Base-by-base conservation (phyloP, 1,284 basidiomycete species). In the Kalmanozyma brasiliensis region DNA sequence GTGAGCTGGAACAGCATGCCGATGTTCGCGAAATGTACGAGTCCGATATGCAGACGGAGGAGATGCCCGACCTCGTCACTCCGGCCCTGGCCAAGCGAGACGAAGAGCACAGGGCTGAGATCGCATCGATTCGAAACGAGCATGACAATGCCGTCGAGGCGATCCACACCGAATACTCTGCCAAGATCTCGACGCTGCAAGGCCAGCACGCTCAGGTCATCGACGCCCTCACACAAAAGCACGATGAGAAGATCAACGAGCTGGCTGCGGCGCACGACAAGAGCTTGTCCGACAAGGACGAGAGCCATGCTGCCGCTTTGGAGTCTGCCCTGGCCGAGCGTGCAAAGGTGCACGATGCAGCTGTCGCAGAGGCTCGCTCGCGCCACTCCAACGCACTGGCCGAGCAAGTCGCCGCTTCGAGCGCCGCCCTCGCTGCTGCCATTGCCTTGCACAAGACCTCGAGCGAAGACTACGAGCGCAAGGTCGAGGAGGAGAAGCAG, bases 351-450 rank as follows among this genome's bases (percentile, higher is more conserved):
- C 75, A 77, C 49, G 71, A 77, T 4, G 63, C 62, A 8, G 66
- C 73, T 5, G 37, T 76, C 33, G 63, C 59, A 17, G 75, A 79
- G 46, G 73, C 73, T 10, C 65, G 77, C 23, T 64, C 71, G 38
- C 73, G 77, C 24, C 77, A 79, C 49, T 70, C 77, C 13, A 52
- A 49, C 9, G 69, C 69, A 2, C 46, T 79, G 22, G 73, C 73
- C 26, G 73, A 74, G 30, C 63, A 76, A 23, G 67, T 77, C 3
- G 67, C 71, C 17, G 52, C 68, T 4, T 71, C 68, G 13, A 70
- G 68, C 42, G 62, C 65, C 20, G 62, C 61, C 6, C 58, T 74
- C 4, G 63, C 64, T n/a, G 71, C 49, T 3, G 71, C 60, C 30
- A 60, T 71, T 19, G 71, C 64, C 0, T 48, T 45, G 26, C 68